Base-by-base conservation (phyloP, 352 stramenopile genomes). In the Plasmopara viticola region DNA sequence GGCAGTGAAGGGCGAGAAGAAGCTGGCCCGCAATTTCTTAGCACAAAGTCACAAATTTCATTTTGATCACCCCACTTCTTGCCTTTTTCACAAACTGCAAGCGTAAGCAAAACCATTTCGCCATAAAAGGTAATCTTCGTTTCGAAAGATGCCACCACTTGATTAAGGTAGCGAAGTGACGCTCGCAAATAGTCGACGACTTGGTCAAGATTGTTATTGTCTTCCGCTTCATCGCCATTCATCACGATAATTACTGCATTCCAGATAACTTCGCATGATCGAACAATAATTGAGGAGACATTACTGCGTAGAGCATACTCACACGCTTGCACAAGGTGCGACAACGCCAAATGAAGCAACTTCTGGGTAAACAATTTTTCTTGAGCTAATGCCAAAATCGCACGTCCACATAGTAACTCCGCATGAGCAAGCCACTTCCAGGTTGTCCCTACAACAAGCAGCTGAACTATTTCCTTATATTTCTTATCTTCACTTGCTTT, bases 381-480 rank as follows among this genome's bases (percentile, higher is more conserved):
- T 42, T 74, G 65, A 4, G 57, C 59, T 12, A 88, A 60, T 4
- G 64, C 55, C 18, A 90, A 51, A 43, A 93, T 78, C 0, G 74
- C 65, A 2, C 67, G 64, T 4, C 66, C 78, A 33, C 70, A 84
- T 1, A 92, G 56, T 6, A 80, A 51, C 43, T 92, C 74, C 34
- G 78, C 79, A 14, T 86, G 51, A 9, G 78, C 66, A 29, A 86
- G 74, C 86, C 80, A 95, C 31, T 74, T 78, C 72, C 73, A 87
- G 0, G 70, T 76, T 17, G 55, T 50, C 10, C 30, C 20, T 4
- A 58, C 55, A 38, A 72, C 31, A 66, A 68, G 44, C 37, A 52
- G n/a, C 34, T 67, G 48, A 9, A 17, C 57, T 30, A 44, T 43
- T 15, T 52, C 29, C 25, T 53, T 54, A 45, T 14, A 7, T 46